Evolutionary conservation across 306 rosid species (phyloP).

Genomic region (Gleditsia sinensis): DNA sequence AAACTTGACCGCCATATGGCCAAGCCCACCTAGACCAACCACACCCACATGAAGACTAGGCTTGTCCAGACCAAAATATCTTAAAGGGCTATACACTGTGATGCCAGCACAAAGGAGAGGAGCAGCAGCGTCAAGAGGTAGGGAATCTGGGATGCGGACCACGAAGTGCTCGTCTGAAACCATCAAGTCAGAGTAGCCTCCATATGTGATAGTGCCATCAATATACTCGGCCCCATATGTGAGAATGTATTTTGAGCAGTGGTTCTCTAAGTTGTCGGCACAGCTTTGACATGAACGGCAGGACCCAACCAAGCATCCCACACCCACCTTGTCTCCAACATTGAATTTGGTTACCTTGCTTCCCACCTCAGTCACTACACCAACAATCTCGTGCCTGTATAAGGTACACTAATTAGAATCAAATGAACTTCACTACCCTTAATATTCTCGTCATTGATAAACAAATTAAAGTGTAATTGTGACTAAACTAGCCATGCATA

Average conservation of each 20-base stretch:
- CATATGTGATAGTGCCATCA: conserved; percentile 31
- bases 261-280: conserved; percentile 6
- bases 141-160: conserved; percentile 26
- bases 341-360: conserved; percentile 43
- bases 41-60: too few relatives aligned
- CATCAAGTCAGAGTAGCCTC: conserved; percentile 38
- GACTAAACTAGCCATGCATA: too few relatives aligned
- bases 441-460: too few relatives aligned
- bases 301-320: conserved; percentile 46
- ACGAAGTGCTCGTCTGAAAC: conserved; percentile 27
- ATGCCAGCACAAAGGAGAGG: too few relatives aligned
- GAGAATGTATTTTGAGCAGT: conserved; percentile 23
- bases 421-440: too few relatives aligned
- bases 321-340: conserved; percentile 53
- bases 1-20: too few relatives aligned
- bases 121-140: too few relatives aligned
- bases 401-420: too few relatives aligned
- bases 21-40: too few relatives aligned
- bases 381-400: conserved; percentile 52
- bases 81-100: too few relatives aligned
- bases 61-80: too few relatives aligned
- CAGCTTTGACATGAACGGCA: conserved; percentile 42
- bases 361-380: conserved; percentile 51
- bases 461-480: too few relatives aligned
- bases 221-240: neutral